Percentiles rank a stretch among this genome's conserved stretches.
These are phyloP conservation scores for Ascochyta koolunga DNA, from an alignment of 2,329 filamentous ascomycete genomes.

Conservation along the genomic window DNA sequence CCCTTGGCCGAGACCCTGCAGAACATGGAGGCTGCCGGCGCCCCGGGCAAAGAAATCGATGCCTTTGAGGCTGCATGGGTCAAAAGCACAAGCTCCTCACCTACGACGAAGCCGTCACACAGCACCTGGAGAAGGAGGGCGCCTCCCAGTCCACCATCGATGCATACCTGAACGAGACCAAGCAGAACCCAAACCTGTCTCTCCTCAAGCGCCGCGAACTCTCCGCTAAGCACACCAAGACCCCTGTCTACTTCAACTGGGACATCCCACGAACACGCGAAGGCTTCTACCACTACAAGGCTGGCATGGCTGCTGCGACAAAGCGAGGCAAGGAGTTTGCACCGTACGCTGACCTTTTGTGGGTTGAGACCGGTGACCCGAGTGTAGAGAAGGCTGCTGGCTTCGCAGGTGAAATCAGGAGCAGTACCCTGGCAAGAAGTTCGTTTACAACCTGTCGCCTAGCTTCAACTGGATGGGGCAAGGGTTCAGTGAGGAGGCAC, in stretches of 20 bases:
- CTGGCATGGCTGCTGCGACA: slow-evolving; percentile 83
- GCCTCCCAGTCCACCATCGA: slow-evolving; percentile 68
- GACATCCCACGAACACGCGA: slow-evolving; percentile 92
- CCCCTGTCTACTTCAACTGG: slow-evolving; percentile 82
- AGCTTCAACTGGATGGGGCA: slow-evolving; percentile 99
- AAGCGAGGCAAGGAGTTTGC: slow-evolving; percentile 92
- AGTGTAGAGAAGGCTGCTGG: slow-evolving; percentile 75
- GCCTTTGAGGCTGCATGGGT: slow-evolving; percentile 87
- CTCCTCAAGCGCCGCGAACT: slow-evolving; percentile 77
- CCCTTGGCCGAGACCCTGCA: slow-evolving; percentile 89
- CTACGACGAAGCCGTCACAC: slow-evolving; percentile 87
- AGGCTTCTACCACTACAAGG: slow-evolving; percentile 89
- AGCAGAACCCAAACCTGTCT: slow-evolving; percentile 73
- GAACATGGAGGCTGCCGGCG: slow-evolving; percentile 83
- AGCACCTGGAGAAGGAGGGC: slow-evolving; percentile 72
- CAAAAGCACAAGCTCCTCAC: slow-evolving; percentile 82
- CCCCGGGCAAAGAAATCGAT: slow-evolving; percentile 80
- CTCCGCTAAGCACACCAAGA: slow-evolving; percentile 69
- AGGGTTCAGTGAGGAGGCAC: slow-evolving; percentile 80
- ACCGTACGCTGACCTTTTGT: slow-evolving; percentile 91
- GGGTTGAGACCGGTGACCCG: slow-evolving; percentile 95
- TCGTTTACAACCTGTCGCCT: slow-evolving; percentile 95
- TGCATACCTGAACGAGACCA: slow-evolving; percentile 68
- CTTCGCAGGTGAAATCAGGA: slow-evolving; percentile 79
- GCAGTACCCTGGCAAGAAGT: slow-evolving; percentile 76